Evolutionary conservation across 2,329 filamentous ascomycete species (phyloP).

Genomic region (Periconia sp.): DNA sequence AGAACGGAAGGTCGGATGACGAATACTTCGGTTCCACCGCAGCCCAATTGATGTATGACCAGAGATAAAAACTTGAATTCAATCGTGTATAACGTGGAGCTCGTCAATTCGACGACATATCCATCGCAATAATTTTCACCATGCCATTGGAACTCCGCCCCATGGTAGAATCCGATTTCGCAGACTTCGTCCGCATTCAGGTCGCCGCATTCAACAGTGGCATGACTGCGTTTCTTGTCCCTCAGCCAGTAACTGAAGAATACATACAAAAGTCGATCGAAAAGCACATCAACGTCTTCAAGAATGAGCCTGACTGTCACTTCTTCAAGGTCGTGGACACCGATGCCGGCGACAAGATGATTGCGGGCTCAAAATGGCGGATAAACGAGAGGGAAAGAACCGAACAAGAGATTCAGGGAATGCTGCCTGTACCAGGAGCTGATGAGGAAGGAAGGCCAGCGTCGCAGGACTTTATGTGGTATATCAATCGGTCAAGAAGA

Average conservation of each 20-base stretch:
- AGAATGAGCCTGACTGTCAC: slow-evolving; percentile 30
- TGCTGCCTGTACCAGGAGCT: slow-evolving; percentile 31
- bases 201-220: slow-evolving; percentile 33
- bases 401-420: slow-evolving; percentile 37
- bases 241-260: slow-evolving; percentile 23
- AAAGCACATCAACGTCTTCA: slow-evolving; percentile 32
- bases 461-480: slow-evolving; percentile 34
- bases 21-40: too few species aligned
- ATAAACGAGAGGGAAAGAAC: slow-evolving; percentile 39
- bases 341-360: slow-evolving; percentile 35
- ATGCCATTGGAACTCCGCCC: slow-evolving; percentile 46
- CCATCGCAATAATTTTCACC: not conserved
- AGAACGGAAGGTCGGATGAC: too few species aligned
- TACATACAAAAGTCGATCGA: slow-evolving; percentile 23
- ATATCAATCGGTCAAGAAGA: slow-evolving; percentile 29
- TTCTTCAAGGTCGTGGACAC: slow-evolving; percentile 44
- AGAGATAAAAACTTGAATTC: too few species aligned
- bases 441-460: slow-evolving; percentile 33
- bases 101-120: too few species aligned
- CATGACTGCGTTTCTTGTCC: slow-evolving; percentile 30
- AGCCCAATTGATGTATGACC: too few species aligned
- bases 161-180: slow-evolving; percentile 33
- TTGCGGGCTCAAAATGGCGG: slow-evolving; percentile 45
- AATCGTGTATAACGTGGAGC: too few species aligned
- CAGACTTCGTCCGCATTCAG: slow-evolving; percentile 34